phyloP scores from a whole-genome alignment of 805 yeast genomes.

The Lipomyces sp. region DNA sequence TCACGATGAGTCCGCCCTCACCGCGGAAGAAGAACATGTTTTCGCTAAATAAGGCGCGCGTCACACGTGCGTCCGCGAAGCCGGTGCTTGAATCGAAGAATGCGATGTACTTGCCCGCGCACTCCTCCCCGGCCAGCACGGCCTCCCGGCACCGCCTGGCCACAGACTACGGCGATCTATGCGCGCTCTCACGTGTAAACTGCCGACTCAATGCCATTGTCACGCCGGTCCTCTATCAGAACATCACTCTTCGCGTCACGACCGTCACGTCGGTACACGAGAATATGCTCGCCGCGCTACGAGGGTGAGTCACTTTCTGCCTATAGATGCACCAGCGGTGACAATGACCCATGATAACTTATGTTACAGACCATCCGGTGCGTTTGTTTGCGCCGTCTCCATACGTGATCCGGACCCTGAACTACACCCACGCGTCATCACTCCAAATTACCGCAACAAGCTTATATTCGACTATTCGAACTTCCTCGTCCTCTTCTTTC shows the following conservation, averaged over 20 bases:
- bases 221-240: conserved; percentile 20
- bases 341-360: neutral
- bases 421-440: conserved; percentile 21
- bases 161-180: conserved; percentile 14
- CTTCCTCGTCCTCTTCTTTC: conserved; percentile 14
- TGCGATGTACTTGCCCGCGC: neutral
- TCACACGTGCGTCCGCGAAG: neutral
- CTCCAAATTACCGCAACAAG: conserved; percentile 27
- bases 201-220: conserved; percentile 14
- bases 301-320: conserved; percentile 17
- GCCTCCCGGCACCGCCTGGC: conserved; percentile 1
- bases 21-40: conserved; percentile 6
- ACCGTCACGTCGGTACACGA: conserved; percentile 8
- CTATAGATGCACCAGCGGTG: too few species aligned
- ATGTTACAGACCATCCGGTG: conserved; percentile 7
- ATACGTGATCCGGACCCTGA: conserved; percentile 26
- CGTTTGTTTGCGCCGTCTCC: conserved; percentile 13
- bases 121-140: neutral
- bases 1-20: conserved; percentile 5
- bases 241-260: conserved; percentile 13
- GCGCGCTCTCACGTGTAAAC: conserved; percentile 11
- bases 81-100: neutral
- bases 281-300: conserved; percentile 7
- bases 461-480: conserved; percentile 21
- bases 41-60: conserved; percentile 1